Conservation (phyloP, 2,329 filamentous ascomycete genomes). For the Penicillium sp. region DNA sequence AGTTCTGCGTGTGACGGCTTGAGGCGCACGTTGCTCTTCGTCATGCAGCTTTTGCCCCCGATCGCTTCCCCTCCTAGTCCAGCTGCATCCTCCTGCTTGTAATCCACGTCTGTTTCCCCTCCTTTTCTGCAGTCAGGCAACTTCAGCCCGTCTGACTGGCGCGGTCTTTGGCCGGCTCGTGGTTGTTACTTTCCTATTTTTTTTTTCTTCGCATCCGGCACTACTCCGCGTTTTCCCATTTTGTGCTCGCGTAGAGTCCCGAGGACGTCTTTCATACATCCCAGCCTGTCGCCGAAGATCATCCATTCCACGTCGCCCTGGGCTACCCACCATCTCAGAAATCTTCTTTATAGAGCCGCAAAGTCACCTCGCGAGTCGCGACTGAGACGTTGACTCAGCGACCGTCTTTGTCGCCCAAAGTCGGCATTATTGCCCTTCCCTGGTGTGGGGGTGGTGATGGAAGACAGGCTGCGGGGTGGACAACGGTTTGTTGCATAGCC, state of each 20-base stretch:
- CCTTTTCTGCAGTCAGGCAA: neutral
- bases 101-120: slow-evolving; percentile 1
- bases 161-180: neutral
- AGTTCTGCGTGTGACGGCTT: slow-evolving; percentile 7
- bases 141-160: neutral
- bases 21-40: slow-evolving; percentile 11
- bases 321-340: neutral
- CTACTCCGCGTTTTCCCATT: slow-evolving; percentile 11
- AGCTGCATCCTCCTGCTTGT: slow-evolving; percentile 7
- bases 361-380: neutral
- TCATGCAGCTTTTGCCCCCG: slow-evolving; percentile 9
- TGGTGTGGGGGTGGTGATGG: slow-evolving; percentile 25
- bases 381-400: neutral
- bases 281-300: neutral
- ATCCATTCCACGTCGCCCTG: neutral
- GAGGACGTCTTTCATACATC: slow-evolving; percentile 7
- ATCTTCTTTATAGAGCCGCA: slow-evolving; percentile 13
- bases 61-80: slow-evolving; percentile 3
- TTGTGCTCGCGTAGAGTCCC: slow-evolving; percentile 3
- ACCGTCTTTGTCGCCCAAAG: neutral
- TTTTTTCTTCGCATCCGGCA: neutral
- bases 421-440: slow-evolving; percentile 8
- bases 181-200: neutral
- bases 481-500: slow-evolving; percentile 25
- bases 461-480: slow-evolving; percentile 28